phyloP scores from a whole-genome alignment of 768 basidiomycete species.

The Amanita pseudoporphyria region DNA sequence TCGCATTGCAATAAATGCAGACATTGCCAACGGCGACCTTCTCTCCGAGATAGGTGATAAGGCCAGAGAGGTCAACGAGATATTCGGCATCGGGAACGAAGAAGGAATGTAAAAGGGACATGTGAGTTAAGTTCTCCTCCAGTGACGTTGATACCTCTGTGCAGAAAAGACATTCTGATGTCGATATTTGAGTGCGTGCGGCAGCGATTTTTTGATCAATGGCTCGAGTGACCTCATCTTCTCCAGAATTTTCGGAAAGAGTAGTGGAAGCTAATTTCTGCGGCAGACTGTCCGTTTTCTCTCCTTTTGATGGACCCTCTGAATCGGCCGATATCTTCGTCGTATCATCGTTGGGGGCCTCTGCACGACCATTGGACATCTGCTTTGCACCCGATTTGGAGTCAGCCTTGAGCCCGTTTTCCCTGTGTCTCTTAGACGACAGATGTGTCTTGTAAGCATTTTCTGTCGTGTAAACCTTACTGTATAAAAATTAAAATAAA shows the following conservation, averaged over 20 bases:
- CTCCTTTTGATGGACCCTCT: not conserved
- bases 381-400: not conserved
- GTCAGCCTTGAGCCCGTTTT: conserved; percentile 45
- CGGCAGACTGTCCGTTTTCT: not conserved
- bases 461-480: conserved; percentile 83
- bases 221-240: conserved; percentile 41
- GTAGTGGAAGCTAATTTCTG: not conserved
- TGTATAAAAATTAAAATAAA: conserved; percentile 20
- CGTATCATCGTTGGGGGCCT: not conserved
- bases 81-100: conserved; percentile 93
- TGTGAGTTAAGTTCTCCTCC: conserved; percentile 71
- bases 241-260: conserved; percentile 22
- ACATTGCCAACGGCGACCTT: conserved; percentile 91
- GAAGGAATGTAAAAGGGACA: conserved; percentile 84
- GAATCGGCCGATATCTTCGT: not conserved
- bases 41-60: conserved; percentile 81
- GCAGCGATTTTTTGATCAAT: conserved; percentile 71
- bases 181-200: conserved; percentile 51
- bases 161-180: conserved; percentile 85
- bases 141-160: conserved; percentile 36
- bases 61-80: conserved; percentile 73
- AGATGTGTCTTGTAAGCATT: conserved; percentile 87
- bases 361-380: no score
- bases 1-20: conserved; percentile 86
- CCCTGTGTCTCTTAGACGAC: conserved; percentile 82